Evolutionary conservation across 441 rosid genomes (phyloP), one percentile per base, ranked within the genome.

Genomic region (Gossypium aridum): DNA sequence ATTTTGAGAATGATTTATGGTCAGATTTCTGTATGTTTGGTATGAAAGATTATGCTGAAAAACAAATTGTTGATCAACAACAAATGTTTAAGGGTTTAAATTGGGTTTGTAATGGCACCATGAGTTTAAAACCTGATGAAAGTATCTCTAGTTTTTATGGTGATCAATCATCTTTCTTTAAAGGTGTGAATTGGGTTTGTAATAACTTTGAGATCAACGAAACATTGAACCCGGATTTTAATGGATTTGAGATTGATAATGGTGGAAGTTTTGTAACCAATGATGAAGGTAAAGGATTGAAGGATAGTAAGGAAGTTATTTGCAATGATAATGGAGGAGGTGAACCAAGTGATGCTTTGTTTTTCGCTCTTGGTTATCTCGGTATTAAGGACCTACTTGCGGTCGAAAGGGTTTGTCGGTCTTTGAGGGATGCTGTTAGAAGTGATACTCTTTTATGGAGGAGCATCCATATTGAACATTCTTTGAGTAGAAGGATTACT

Each of bases 341-440:
- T 14, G 80, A 74, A 62, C 85, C 87, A 57, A 84, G 76, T 73
- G 55, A 54, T 0, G 88, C 86, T 9, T 75, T 87, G 82, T 72
- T 74, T 72, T 34, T 83, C 2, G 74, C 79, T 17, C 74, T 85
- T 64, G 70, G 79, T n/a, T 82, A 79, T 80, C 76, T 87, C 57
- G 74, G 72, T 23, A 45, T 80, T 62, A 76, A 71, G 64, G 87
- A 80, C 60, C 59, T 82, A 26, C 83, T 87, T 57, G 45, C 70
- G 0, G 83, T 83, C 56, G 90, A 87, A 69, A 72, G 79, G 34
- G 90, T 85, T 78, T 87, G 88, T 74, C 77, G 73, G 71, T 77
- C 85, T 0, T 69, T 85, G 60, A 82, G 82, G 37, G 80, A 81
- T 49, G 59, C 65, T 0, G 71, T 87, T 72, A 80, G 84, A 62